Evolutionary conservation across 768 basidiomycete genomes (phyloP), one percentile per base, ranked within the genome.

Genomic region (Boletus reticulatus): DNA sequence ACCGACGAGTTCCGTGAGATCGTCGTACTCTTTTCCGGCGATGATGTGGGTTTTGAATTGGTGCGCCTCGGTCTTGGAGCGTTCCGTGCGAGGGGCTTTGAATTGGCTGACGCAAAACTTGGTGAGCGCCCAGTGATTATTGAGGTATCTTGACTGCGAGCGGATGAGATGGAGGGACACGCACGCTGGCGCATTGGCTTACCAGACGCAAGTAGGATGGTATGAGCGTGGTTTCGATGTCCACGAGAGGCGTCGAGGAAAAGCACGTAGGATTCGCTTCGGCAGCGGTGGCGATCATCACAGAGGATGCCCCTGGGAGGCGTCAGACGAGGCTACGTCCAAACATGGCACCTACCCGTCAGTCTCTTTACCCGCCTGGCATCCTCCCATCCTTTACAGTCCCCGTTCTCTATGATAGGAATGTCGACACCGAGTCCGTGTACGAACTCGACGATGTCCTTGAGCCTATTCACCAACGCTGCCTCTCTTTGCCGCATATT

Each of bases 231-330:
- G 73, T 72, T 58, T 89, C 87, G 1, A 94, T 72, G 61, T 94
- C 89, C 13, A 75, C 67, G 24, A 92, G 75, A 4, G 89, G 89
- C 0, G 68, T 80, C 17, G 80, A 73, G 3, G 84, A 83, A 76
- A 98, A 98, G 62, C 93, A 89, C 0, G 90, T 86, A 0, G 94
- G 92, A 70, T 98, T 99, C 6, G 87, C 73, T 71, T 99, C 97
- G 7, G 95, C 97, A 1, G 88, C 94, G 6, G 94, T 88, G 20
- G 97, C 97, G 39, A 99, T 89, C 97, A 99, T 99, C 39, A 94
- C 87, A 0, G 93, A 94, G 63, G 90, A 84, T 12, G 92, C 93
- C 4, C 87, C 88, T 89, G 20, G 37, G 17, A 45, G 27, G 29
- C 20, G 46, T 53, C 29, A 57, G 45, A 36, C 29, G 16, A 19